Base-by-base conservation (phyloP, 768 basidiomycete genomes). In the Psilocybe tampanensis region DNA sequence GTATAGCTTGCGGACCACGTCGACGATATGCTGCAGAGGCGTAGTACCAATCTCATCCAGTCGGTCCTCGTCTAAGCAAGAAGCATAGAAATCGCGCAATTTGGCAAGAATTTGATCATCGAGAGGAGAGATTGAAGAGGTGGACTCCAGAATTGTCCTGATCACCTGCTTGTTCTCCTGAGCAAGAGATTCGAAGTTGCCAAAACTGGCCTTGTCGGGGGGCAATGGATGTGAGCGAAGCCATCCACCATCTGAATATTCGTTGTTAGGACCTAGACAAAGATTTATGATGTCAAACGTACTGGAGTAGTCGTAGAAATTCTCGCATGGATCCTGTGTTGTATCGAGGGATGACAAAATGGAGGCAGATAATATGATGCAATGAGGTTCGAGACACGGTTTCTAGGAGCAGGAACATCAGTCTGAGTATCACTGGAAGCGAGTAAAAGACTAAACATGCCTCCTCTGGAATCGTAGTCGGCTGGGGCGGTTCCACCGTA, bases 231-330 rank as follows among this genome's bases (percentile, higher is more conserved):
- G 86, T 0, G 77, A 73, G 41, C 82, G 82, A 18, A 90, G 78
- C 96, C 96, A 99, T 12, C 94, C 94, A 17, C 93, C 92, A 66
- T 89, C 92, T 95, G 56, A 19, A 43, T 44, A 29, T 57, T 49
- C 36, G 52, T 21, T 33, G 43, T 54, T 23, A 62, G 34, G 13
- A 32, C 17, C 24, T 19, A 44, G 12, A 44, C n/a, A 7, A 32
- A 18, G 2, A 11, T 32, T 13, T 7, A 52, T 22, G n/a, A 49
- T n/a, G 12, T 58, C 21, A 18, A 54, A 86, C 92, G 65, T 66
- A 95, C 94, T 95, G 9, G 95, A 86, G 73, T 87, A 98, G 60
- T 89, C 84, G 67, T 95, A 98, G 70, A 98, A 97, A 72, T 94
- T 89, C 63, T 98, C 92, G 72, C 97, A 99, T 0, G 97, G 97